phyloP scores from a whole-genome alignment of 1,139 yeast genomes.

The Eremothecium coryli region DNA sequence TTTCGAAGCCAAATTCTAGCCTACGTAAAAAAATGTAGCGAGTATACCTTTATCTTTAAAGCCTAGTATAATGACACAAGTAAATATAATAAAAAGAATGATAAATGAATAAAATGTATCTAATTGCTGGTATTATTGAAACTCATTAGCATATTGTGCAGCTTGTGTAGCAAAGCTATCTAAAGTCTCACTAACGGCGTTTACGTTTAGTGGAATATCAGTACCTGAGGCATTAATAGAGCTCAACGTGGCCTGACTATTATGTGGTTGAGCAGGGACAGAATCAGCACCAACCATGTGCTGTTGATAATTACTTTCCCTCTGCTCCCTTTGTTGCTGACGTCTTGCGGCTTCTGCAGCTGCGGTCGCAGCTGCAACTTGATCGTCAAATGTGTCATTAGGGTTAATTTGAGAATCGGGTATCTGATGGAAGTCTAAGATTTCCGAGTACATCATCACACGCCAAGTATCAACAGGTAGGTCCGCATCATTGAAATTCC shows the following conservation, averaged over 20 bases:
- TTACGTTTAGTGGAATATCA: constrained; percentile 1
- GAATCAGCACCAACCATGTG: constrained; percentile 5
- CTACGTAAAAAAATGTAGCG: too few species aligned
- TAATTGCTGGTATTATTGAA: too few species aligned
- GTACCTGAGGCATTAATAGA: constrained; percentile 1
- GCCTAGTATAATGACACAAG: neutral
- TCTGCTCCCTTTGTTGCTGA: constrained; percentile 17
- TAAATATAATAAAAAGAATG: neutral
- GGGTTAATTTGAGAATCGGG: constrained; percentile 31
- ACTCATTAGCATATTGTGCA: constrained; percentile 29
- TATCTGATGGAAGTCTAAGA: constrained; percentile 74
- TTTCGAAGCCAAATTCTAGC: too few species aligned
- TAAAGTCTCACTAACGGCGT: constrained; percentile 17
- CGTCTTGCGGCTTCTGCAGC: constrained; percentile 29
- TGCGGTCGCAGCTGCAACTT: constrained; percentile 31
- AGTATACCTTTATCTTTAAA: too few species aligned
- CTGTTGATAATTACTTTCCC: constrained; percentile 2
- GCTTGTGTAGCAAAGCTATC: constrained; percentile 29
- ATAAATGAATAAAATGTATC: too few species aligned
- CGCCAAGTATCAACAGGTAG: constrained; percentile 97
- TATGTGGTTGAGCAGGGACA: constrained; percentile 5
- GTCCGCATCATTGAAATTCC: constrained; percentile 98
- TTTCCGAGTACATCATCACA: constrained; percentile 98
- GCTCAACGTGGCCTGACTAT: constrained; percentile 2
- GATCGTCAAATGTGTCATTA: constrained; percentile 30